Percentiles rank a stretch among this genome's conserved stretches.
These are phyloP conservation scores for Fusarium ambrosium DNA, from an alignment of 2,329 filamentous ascomycete species.

Conservation along the genomic window DNA sequence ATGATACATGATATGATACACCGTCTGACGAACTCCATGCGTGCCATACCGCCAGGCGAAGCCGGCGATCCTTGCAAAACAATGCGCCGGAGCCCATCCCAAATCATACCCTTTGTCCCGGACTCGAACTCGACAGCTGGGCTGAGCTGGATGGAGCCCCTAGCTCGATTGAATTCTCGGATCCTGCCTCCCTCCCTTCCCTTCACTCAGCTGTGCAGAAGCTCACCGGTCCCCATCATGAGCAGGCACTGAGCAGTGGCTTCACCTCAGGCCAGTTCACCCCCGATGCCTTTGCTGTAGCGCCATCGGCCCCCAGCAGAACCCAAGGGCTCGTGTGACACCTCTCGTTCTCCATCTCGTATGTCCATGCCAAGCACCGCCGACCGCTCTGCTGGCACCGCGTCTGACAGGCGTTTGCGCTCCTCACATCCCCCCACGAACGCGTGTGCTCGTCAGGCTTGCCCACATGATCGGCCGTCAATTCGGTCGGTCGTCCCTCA, in stretches of 20 bases:
- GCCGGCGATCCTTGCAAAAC: slow-evolving; percentile 21
- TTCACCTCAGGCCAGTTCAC: slow-evolving; percentile 50
- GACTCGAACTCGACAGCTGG: slow-evolving; percentile 21
- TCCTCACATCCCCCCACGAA: slow-evolving; percentile 53
- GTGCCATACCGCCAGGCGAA: slow-evolving; percentile 19
- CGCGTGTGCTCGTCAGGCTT: slow-evolving; percentile 59
- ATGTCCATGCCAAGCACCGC: slow-evolving; percentile 66
- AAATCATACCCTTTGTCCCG: slow-evolving; percentile 8
- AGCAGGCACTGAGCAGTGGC: slow-evolving; percentile 45
- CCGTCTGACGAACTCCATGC: slow-evolving; percentile 20
- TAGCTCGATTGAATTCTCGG: slow-evolving; percentile 1
- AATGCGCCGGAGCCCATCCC: slow-evolving; percentile 13
- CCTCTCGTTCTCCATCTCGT: slow-evolving; percentile 54
- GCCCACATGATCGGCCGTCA: slow-evolving; percentile 65
- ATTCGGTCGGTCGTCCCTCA: slow-evolving; percentile 52
- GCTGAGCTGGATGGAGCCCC: neutral
- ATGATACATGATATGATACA: slow-evolving; percentile 31
- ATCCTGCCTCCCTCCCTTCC: neutral
- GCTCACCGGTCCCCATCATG: slow-evolving; percentile 20
- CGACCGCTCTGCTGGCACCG: slow-evolving; percentile 57
- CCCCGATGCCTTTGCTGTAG: slow-evolving; percentile 49
- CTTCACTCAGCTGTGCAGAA: neutral
- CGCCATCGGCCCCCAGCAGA: slow-evolving; percentile 56
- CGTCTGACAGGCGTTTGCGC: slow-evolving; percentile 58
- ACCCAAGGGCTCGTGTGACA: slow-evolving; percentile 66